Evolutionary conservation across 352 stramenopile species (phyloP).

Genomic region (Phytophthora rubi): DNA sequence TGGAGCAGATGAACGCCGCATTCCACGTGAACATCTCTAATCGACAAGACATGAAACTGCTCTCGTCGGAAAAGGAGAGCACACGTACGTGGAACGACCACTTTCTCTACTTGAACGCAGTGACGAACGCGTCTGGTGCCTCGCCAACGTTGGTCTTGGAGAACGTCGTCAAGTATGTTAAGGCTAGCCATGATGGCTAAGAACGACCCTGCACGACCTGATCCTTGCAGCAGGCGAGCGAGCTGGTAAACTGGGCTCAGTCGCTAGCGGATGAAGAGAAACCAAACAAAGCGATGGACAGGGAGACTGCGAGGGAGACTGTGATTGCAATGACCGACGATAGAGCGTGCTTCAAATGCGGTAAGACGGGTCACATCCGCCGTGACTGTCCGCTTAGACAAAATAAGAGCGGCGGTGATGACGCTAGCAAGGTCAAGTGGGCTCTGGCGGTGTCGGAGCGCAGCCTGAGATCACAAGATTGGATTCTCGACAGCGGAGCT

Average conservation of each 20-base stretch:
- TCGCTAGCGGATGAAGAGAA: conserved; percentile 5
- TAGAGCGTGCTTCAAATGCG: conserved; percentile 3
- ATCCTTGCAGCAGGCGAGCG: conserved; percentile 7
- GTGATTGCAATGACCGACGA: background rate
- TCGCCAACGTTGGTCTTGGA: conserved; percentile 4
- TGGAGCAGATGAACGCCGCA: conserved; percentile 11
- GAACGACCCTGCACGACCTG: background rate
- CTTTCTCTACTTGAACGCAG: conserved; percentile 3
- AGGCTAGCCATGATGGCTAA: conserved; percentile 15
- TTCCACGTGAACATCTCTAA: conserved; percentile 8
- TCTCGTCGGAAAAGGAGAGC: conserved; percentile 1
- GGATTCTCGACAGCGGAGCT: conserved; percentile 13
- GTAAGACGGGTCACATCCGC: background rate
- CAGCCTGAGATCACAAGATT: background rate
- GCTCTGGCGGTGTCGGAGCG: background rate
- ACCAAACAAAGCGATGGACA: background rate
- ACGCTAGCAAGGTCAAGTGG: conserved; percentile 1
- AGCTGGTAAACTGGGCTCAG: conserved; percentile 4
- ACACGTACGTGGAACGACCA: background rate
- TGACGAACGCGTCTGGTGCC: background rate
- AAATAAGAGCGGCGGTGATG: background rate
- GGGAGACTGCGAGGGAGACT: background rate
- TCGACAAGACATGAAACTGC: conserved; percentile 3
- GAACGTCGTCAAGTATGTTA: conserved; percentile 20
- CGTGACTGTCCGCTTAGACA: background rate